Percentiles rank a stretch among this genome's conserved stretches.
These are phyloP conservation scores for Candolleomyces efflorescens DNA, from an alignment of 768 basidiomycete species.

Conservation along the genomic window DNA sequence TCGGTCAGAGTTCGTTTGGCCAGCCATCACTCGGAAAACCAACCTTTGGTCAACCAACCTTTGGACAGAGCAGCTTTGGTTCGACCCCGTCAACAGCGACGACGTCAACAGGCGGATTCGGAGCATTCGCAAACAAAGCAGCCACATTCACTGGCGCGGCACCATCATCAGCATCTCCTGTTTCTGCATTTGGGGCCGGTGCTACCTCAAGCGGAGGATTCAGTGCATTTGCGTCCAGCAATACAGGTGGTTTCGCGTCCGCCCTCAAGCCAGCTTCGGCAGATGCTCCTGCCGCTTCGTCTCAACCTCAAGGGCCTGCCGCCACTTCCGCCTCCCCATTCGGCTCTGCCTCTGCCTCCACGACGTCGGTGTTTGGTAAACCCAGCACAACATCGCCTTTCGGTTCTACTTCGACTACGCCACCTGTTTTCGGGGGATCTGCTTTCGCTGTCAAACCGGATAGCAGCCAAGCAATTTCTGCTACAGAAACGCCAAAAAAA, in stretches of 20 bases:
- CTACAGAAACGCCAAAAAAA: neutral
- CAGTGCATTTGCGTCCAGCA: neutral
- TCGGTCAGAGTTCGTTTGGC: constrained; percentile 32
- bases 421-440: neutral
- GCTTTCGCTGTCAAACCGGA: neutral
- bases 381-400: constrained; percentile 3
- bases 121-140: constrained; percentile 9
- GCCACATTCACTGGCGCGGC: neutral
- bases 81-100: constrained; percentile 11
- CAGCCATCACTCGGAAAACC: constrained; percentile 26
- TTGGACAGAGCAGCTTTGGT: constrained; percentile 26
- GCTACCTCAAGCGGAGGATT: neutral
- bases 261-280: neutral
- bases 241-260: neutral
- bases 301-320: neutral
- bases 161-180: neutral
- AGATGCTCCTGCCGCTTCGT: neutral
- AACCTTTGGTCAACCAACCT: constrained; percentile 33
- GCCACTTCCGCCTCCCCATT: constrained; percentile 8
- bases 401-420: constrained; percentile 2
- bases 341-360: constrained; percentile 11
- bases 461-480: too few relatives aligned
- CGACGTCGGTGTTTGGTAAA: constrained; percentile 13
- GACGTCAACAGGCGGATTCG: constrained; percentile 10
- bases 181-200: constrained; percentile 1